These are phyloP conservation scores for Emergomyces orientalis DNA, from an alignment of 2,329 filamentous ascomycete genomes.

Conservation along the genomic window DNA sequence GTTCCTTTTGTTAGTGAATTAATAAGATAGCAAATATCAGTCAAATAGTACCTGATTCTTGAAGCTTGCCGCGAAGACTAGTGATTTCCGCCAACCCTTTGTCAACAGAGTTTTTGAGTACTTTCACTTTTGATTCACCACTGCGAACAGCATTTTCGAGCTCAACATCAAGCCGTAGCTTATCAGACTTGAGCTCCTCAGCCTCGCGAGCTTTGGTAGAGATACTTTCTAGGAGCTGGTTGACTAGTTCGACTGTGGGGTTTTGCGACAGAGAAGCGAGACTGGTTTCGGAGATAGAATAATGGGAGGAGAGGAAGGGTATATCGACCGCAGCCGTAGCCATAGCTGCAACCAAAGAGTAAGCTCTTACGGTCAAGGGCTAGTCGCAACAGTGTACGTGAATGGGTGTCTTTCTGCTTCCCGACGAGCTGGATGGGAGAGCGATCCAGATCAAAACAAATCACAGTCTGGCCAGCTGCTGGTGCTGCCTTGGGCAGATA, in stretches of 20 bases:
- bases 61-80: conserved; percentile 69
- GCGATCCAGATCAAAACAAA: conserved; percentile 5
- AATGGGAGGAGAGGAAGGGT: conserved; percentile 51
- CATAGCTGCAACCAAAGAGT: conserved; percentile 34
- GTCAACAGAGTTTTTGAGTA: conserved; percentile 70
- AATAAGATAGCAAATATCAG: not conserved
- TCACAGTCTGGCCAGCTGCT: not conserved
- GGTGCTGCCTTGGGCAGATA: conserved; percentile 1
- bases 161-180: conserved; percentile 82
- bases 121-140: conserved; percentile 71
- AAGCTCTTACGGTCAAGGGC: conserved; percentile 24
- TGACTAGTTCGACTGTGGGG: conserved; percentile 68
- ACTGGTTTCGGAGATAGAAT: conserved; percentile 47
- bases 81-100: conserved; percentile 77
- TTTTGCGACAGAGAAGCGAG: conserved; percentile 47
- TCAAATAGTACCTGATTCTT: conserved; percentile 59
- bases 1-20: conserved; percentile 16
- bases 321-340: conserved; percentile 48
- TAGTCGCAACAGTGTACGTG: not conserved
- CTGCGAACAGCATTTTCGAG: conserved; percentile 81
- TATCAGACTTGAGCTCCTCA: conserved; percentile 74
- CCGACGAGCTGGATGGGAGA: not conserved
- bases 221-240: conserved; percentile 63
- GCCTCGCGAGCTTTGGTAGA: conserved; percentile 70
- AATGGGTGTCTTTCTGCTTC: not conserved